Evolutionary conservation across 257 asterid genomes (phyloP).

Genomic region (Solanum okadae): DNA sequence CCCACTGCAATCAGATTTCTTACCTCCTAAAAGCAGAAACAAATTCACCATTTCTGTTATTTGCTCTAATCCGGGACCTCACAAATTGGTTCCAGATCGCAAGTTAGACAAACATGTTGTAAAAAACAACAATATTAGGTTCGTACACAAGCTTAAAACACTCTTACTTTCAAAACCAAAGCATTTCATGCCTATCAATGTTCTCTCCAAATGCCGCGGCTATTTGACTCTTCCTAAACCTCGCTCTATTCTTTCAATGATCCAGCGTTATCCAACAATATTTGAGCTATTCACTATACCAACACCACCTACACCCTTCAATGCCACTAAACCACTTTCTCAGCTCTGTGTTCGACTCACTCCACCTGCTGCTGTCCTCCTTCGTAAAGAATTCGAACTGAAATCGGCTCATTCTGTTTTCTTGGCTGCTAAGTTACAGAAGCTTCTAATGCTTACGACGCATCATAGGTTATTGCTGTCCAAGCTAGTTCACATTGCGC

Average conservation of each 20-base stretch:
- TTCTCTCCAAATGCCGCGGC: slow-evolving; percentile 63
- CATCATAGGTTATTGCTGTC: slow-evolving; percentile 63
- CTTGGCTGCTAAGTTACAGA: slow-evolving; percentile 66
- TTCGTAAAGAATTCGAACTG: slow-evolving; percentile 40
- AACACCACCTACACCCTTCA: slow-evolving; percentile 44
- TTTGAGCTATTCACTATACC: slow-evolving; percentile 75
- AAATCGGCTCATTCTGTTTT: slow-evolving; percentile 38
- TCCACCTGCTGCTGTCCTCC: slow-evolving; percentile 65
- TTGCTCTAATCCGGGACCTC: slow-evolving; percentile 48
- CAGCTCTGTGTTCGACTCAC: slow-evolving; percentile 90
- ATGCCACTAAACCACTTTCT: slow-evolving; percentile 53
- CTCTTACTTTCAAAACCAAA: slow-evolving; percentile 84
- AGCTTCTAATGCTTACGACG: slow-evolving; percentile 83
- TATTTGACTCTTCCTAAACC: slow-evolving; percentile 56
- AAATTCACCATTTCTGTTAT: slow-evolving; percentile 2
- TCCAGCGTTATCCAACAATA: slow-evolving; percentile 75
- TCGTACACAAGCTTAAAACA: slow-evolving; percentile 71
- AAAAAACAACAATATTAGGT: slow-evolving; percentile 68
- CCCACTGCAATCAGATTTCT: slow-evolving; percentile 14
- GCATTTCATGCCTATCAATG: slow-evolving; percentile 60
- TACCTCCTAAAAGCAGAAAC: not conserved
- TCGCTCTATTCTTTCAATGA: slow-evolving; percentile 55
- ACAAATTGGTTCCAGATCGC: slow-evolving; percentile 66
- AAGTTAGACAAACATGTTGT: slow-evolving; percentile 64
- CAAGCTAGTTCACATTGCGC: slow-evolving; percentile 72